phyloP scores from a whole-genome alignment of 371 early-diverging fungal species.

The Fennellomyces sp. region DNA sequence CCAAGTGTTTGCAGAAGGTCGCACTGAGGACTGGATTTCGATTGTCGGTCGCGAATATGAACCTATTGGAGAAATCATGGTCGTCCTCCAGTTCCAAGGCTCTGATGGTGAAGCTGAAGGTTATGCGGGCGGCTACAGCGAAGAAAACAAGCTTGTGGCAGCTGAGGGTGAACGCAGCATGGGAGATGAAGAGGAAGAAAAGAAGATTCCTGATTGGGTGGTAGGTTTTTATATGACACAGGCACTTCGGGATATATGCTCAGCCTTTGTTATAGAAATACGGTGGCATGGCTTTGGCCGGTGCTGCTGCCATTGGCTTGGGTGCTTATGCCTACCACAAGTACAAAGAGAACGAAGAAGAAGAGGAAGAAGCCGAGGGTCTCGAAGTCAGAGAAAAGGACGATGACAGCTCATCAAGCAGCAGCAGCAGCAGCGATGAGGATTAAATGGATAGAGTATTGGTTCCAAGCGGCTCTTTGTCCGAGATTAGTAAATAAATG shows the following conservation, averaged over 20 bases:
- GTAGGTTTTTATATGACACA: constrained; percentile 15
- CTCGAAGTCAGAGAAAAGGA: constrained; percentile 25
- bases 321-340: constrained; percentile 36
- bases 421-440: constrained; percentile 33
- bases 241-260: not conserved
- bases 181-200: constrained; percentile 15
- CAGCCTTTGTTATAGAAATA: constrained; percentile 29
- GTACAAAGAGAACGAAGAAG: constrained; percentile 32
- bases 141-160: not conserved
- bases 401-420: not conserved
- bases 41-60: constrained; percentile 20
- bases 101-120: not conserved
- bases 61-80: constrained; percentile 22
- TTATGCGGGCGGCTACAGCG: not conserved
- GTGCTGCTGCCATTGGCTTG: constrained; percentile 41
- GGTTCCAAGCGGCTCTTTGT: too few relatives aligned
- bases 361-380: constrained; percentile 42
- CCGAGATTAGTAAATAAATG: too few relatives aligned
- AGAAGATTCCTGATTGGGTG: constrained; percentile 39
- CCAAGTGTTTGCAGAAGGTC: constrained; percentile 21
- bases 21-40: constrained; percentile 35
- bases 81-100: constrained; percentile 17
- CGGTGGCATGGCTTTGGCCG: constrained; percentile 44
- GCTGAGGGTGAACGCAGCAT: not conserved
- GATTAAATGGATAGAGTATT: too few relatives aligned